These are phyloP conservation scores for Paramecium bursaria DNA, from an alignment of 73 alveolate genomes.

Conservation along the genomic window DNA sequence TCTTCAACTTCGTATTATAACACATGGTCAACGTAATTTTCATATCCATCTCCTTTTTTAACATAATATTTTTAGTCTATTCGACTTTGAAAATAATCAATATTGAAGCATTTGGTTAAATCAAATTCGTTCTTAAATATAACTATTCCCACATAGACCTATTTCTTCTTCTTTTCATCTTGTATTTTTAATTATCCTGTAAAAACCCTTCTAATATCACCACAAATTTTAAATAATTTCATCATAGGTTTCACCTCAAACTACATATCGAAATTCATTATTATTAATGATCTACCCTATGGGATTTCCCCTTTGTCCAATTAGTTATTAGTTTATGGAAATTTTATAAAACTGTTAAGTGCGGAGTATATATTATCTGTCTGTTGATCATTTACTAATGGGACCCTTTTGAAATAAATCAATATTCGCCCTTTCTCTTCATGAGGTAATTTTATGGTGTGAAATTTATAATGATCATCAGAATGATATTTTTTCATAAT, in stretches of 20 bases:
- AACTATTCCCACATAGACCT: slow-evolving; percentile 31
- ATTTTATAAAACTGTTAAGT: slow-evolving; percentile 27
- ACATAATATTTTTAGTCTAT: slow-evolving; percentile 7
- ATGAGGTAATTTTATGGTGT: slow-evolving; percentile 24
- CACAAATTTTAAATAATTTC: slow-evolving; percentile 50
- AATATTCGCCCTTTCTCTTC: slow-evolving; percentile 13
- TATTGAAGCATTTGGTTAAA: slow-evolving; percentile 45
- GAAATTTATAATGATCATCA: slow-evolving; percentile 58
- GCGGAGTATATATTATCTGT: slow-evolving; percentile 18
- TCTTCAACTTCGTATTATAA: slow-evolving; percentile 27
- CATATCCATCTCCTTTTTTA: background rate
- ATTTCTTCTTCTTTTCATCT: background rate
- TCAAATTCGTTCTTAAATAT: slow-evolving; percentile 51
- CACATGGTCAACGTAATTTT: slow-evolving; percentile 9
- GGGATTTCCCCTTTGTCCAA: slow-evolving; percentile 58
- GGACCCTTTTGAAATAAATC: slow-evolving; percentile 46
- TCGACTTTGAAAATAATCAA: slow-evolving; percentile 10
- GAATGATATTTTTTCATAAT: slow-evolving; percentile 51
- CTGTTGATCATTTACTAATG: background rate
- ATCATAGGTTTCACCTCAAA: slow-evolving; percentile 28
- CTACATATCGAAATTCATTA: slow-evolving; percentile 40
- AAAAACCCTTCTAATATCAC: slow-evolving; percentile 32
- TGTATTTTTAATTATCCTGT: slow-evolving; percentile 22
- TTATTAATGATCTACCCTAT: slow-evolving; percentile 34
- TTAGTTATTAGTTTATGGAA: slow-evolving; percentile 4